Evolutionary conservation across 306 rosid species (phyloP).

Genomic region (Trichosanthes cucumerina): DNA sequence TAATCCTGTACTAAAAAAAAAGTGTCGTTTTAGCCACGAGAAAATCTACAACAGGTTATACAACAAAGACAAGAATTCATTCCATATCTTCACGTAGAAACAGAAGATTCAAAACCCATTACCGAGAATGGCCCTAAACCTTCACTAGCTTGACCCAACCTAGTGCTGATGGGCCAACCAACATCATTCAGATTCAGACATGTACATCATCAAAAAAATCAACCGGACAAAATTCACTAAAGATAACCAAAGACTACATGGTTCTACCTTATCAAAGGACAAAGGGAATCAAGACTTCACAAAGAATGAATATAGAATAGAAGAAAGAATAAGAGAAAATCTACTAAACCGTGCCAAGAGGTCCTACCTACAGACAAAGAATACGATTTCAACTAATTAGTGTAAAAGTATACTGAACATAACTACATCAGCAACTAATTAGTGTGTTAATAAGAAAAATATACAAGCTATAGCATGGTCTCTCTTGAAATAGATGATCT

Average conservation of each 20-base stretch:
- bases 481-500: background rate
- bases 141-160: background rate
- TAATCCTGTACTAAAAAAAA: conserved; percentile 46
- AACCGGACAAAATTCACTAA: background rate
- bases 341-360: background rate
- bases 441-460: background rate
- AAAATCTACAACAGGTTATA: conserved; percentile 8
- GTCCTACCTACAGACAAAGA: background rate
- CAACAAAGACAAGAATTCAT: background rate
- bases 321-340: background rate
- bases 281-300: background rate
- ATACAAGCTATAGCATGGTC: background rate
- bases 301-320: too few species aligned
- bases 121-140: background rate
- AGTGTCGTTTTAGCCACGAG: conserved; percentile 13
- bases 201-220: background rate
- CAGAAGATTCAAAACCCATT: background rate
- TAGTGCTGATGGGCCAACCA: background rate
- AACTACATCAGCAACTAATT: background rate
- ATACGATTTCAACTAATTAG: too few species aligned
- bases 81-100: background rate
- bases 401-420: background rate
- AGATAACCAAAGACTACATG: background rate
- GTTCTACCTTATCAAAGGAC: background rate
- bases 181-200: background rate